phyloP scores from a whole-genome alignment of 2,329 filamentous ascomycete genomes.

The Fusarium pseudonygamai region DNA sequence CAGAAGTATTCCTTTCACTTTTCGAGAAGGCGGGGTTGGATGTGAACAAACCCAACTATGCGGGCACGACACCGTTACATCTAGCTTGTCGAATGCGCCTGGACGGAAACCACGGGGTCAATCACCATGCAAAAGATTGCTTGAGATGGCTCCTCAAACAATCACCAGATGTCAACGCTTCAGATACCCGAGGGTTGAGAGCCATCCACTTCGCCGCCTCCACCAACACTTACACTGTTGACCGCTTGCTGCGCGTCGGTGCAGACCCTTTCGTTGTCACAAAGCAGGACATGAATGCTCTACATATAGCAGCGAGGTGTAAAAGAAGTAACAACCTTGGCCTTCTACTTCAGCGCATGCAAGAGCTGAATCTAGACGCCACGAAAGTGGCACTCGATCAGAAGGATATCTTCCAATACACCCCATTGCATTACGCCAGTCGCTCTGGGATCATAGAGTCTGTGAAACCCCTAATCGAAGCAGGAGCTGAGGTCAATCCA shows the following conservation, averaged over 20 bases:
- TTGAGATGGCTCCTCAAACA: constrained; percentile 7
- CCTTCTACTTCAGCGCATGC: constrained; percentile 24
- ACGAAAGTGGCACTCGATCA: constrained; percentile 9
- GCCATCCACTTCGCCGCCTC: constrained; percentile 36
- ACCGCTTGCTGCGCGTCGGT: constrained; percentile 10
- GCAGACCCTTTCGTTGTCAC: constrained; percentile 29
- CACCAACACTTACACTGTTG: neutral
- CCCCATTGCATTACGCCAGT: constrained; percentile 33
- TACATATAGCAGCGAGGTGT: constrained; percentile 34
- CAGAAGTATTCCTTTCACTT: neutral
- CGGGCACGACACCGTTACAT: constrained; percentile 28
- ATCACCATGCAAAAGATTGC: neutral
- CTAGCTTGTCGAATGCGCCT: constrained; percentile 6
- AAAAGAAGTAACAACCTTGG: constrained; percentile 20
- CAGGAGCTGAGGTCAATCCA: constrained; percentile 21
- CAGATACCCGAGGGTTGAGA: constrained; percentile 13
- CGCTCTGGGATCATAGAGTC: constrained; percentile 20
- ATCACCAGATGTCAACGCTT: neutral
- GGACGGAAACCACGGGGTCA: neutral
- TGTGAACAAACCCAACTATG: constrained; percentile 9
- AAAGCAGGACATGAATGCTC: constrained; percentile 17
- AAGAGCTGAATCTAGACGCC: neutral
- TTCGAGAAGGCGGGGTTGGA: constrained; percentile 10
- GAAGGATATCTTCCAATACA: constrained; percentile 18
- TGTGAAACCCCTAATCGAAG: constrained; percentile 23